phyloP scores from a whole-genome alignment of 768 basidiomycete species.

The Rhizopogon vulgaris region DNA sequence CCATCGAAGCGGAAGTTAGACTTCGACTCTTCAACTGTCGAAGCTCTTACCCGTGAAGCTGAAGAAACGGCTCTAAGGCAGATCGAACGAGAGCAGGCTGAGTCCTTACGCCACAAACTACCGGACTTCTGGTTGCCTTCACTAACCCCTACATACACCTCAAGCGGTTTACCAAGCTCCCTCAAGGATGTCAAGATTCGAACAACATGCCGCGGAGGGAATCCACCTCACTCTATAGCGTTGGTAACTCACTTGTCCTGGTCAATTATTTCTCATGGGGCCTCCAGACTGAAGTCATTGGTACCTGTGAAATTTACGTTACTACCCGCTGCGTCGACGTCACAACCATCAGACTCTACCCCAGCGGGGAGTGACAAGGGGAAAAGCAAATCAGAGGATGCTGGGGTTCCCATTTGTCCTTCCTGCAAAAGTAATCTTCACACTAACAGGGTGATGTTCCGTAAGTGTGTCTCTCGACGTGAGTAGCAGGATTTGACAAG shows the following conservation, averaged over 20 bases:
- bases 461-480: slow-evolving; percentile 37
- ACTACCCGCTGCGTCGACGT: slow-evolving; percentile 31
- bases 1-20: slow-evolving; percentile 82
- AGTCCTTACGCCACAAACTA: slow-evolving; percentile 78
- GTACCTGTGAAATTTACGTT: slow-evolving; percentile 77
- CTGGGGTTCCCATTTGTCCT: slow-evolving; percentile 67
- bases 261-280: slow-evolving; percentile 3
- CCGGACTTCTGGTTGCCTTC: slow-evolving; percentile 98
- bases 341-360: slow-evolving; percentile 33
- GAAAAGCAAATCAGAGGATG: slow-evolving; percentile 46
- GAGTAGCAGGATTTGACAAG: background rate
- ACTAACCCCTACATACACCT: slow-evolving; percentile 74
- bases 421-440: slow-evolving; percentile 84
- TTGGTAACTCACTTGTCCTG: slow-evolving; percentile 31
- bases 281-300: slow-evolving; percentile 69
- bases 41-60: slow-evolving; percentile 68
- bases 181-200: slow-evolving; percentile 79
- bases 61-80: slow-evolving; percentile 81
- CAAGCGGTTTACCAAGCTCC: slow-evolving; percentile 55
- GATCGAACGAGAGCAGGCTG: slow-evolving; percentile 83
- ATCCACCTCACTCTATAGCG: slow-evolving; percentile 73
- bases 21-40: slow-evolving; percentile 69
- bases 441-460: slow-evolving; percentile 64
- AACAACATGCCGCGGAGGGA: slow-evolving; percentile 82
- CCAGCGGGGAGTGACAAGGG: slow-evolving; percentile 27